phyloP scores from a whole-genome alignment of 345 rosid genomes.

The Arabidopsis suecica region DNA sequence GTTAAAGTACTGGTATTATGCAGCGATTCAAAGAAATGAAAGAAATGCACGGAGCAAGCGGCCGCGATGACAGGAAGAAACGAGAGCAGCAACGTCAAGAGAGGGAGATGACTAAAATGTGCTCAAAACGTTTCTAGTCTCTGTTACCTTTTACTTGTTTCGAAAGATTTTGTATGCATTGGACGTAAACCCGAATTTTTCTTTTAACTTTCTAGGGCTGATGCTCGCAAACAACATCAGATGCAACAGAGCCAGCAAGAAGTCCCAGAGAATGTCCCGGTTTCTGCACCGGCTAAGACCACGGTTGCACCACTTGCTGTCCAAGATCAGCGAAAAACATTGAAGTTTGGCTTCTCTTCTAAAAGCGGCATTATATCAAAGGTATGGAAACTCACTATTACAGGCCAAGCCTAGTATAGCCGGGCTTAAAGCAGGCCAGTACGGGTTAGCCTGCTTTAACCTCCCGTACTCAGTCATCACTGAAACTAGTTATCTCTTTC shows the following conservation, averaged over 20 bases:
- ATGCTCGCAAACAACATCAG: conserved; percentile 77
- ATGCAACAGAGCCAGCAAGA: conserved; percentile 57
- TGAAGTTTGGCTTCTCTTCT: conserved; percentile 92
- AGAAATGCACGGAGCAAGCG: conserved; percentile 84
- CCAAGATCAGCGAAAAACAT: conserved; percentile 78
- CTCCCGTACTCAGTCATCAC: neutral
- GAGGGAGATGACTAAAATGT: conserved; percentile 92
- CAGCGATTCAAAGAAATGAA: conserved; percentile 98
- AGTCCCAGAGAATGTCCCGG: conserved; percentile 53
- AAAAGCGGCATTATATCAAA: conserved; percentile 64
- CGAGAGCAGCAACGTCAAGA: conserved; percentile 90
- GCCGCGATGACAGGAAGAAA: conserved; percentile 93
- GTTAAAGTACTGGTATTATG: conserved; percentile 18
- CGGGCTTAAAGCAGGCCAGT: neutral
- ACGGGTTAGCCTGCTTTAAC: neutral
- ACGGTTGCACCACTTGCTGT: conserved; percentile 58
- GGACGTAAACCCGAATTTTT: neutral
- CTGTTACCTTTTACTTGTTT: neutral
- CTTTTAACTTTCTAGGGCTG: conserved; percentile 60
- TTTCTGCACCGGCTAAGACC: conserved; percentile 42
- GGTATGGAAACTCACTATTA: conserved; percentile 48
- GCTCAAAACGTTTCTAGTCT: conserved; percentile 50
- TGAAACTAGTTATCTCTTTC: neutral
- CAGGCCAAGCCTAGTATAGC: neutral
- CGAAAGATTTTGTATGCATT: neutral